Percentiles rank a stretch among this genome's conserved stretches.
These are phyloP conservation scores for Aspergillus novoparasiticus DNA, from an alignment of 2,329 filamentous ascomycete species.

Conservation along the genomic window DNA sequence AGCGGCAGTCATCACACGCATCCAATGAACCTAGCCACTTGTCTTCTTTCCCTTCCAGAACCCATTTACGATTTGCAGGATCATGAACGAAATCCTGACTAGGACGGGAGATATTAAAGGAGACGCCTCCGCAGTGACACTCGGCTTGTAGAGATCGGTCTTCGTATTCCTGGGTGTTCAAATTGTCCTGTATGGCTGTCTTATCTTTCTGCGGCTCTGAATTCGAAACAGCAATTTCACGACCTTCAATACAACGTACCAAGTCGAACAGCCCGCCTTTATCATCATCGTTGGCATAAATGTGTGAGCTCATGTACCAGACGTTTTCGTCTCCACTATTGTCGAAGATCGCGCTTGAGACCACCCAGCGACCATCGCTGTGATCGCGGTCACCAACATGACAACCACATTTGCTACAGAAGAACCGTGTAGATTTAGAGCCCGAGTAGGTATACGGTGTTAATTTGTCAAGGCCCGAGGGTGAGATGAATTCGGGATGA, in stretches of 20 bases:
- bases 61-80: slow-evolving; percentile 25
- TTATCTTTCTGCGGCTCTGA: not conserved
- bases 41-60: slow-evolving; percentile 16
- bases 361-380: slow-evolving; percentile 19
- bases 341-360: slow-evolving; percentile 30
- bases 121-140: slow-evolving; percentile 50
- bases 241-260: slow-evolving; percentile 19
- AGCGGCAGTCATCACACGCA: slow-evolving; percentile 43
- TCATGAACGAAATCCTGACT: slow-evolving; percentile 28
- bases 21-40: slow-evolving; percentile 33
- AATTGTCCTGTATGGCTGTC: not conserved
- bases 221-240: slow-evolving; percentile 18
- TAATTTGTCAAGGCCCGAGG: slow-evolving; percentile 21
- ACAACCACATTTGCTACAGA: slow-evolving; percentile 50
- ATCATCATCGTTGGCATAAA: slow-evolving; percentile 19
- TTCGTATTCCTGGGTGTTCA: too few species aligned
- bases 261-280: slow-evolving; percentile 23
- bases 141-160: slow-evolving; percentile 34
- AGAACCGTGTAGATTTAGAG: slow-evolving; percentile 34
- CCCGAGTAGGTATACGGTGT: slow-evolving; percentile 36
- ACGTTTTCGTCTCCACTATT: slow-evolving; percentile 15
- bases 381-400: slow-evolving; percentile 27
- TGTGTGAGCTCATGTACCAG: slow-evolving; percentile 24
- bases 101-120: slow-evolving; percentile 46
- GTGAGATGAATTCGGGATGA: slow-evolving; percentile 25